Conservation (phyloP, 768 basidiomycete species). For the Tulasnella sp. region DNA sequence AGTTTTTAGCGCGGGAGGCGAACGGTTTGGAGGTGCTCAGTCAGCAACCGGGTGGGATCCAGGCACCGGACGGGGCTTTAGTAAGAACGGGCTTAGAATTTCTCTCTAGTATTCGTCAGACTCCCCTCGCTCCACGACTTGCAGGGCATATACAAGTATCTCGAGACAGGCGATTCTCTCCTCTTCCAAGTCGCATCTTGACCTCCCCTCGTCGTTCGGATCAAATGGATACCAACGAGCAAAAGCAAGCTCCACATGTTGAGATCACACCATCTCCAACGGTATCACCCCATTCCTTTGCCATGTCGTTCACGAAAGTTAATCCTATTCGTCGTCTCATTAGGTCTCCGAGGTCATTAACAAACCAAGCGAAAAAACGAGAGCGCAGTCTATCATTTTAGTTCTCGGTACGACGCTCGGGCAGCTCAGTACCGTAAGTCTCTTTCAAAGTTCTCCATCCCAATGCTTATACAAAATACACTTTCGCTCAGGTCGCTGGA, state of each 20-base stretch:
- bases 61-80: background rate
- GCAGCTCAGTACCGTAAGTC: background rate
- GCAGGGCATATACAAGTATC: background rate
- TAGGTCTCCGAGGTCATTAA: background rate
- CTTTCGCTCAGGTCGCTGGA: background rate
- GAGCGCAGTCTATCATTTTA: background rate
- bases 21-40: background rate
- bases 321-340: background rate
- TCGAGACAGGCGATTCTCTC: background rate
- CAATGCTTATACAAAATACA: background rate
- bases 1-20: background rate
- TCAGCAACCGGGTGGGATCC: background rate
- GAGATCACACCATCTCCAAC: background rate
- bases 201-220: background rate
- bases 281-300: background rate
- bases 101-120: background rate
- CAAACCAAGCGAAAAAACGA: background rate
- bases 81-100: background rate
- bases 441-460: background rate
- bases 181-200: background rate
- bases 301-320: background rate
- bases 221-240: background rate
- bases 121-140: background rate
- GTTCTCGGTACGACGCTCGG: background rate
- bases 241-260: background rate